Evolutionary conservation across 2,329 filamentous ascomycete genomes (phyloP), one percentile per base, ranked within the genome.

Genomic region (Thelonectria olida): DNA sequence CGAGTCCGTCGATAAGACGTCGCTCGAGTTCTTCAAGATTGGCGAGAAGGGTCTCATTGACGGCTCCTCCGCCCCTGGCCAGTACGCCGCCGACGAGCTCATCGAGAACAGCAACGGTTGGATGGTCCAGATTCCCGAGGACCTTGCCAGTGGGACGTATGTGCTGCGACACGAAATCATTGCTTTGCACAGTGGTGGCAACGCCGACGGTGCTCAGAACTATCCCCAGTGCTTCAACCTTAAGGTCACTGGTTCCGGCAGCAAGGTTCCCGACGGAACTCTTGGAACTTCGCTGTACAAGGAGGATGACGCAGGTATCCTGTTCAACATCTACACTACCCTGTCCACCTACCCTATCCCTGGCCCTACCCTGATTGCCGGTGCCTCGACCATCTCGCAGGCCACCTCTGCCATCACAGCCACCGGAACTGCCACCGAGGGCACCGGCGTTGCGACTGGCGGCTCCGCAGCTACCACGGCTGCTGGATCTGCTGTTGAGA

Each of bases 21-120:
- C 76, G 9, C 81, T 90, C 54, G 75, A 84, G 69, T 90, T 85
- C 78, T 86, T 89, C 83, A 91, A 91, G 84, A 89, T 91, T 63
- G 81, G 83, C 51, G 82, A 84, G 67, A 79, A 74, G 36, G 88
- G 88, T 68, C 79, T 87, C 23, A 73, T 83, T 58, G 62, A 70
- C 50, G 80, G 87, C 61, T 76, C 84, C 66, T 70, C 76, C 63
- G 78, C 74, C 63, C 78, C 75, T 61, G 68, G 73, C 54, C 66
- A 54, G 39, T 81, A 78, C 72, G 74, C 72, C 44, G 67, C 76
- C 15, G 73, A 74, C 65, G 72, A 81, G 20, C 74, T 86, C 61
- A 82, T 84, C 69, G 68, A 74, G 57, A 73, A 75, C 82, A 64
- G 65, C 66, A 75, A 75, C 66, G 69, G 68, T 59, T 76, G 75